Conservation (phyloP, 106 monocot genomes). For the Phalaenopsis equestris region DNA sequence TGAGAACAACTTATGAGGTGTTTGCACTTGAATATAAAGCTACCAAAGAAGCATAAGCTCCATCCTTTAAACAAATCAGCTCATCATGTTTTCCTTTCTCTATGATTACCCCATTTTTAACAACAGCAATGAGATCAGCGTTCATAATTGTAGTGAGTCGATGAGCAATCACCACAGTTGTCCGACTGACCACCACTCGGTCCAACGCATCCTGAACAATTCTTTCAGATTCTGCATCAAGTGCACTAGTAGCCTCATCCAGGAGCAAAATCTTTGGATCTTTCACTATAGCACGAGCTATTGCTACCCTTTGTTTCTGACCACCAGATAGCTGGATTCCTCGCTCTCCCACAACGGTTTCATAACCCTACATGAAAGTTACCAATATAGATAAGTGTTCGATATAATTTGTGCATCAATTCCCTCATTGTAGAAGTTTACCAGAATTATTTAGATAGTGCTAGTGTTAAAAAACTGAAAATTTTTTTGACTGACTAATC, state of each 20-base stretch:
- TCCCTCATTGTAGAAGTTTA: too few species aligned
- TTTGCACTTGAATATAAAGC: constrained; percentile 2
- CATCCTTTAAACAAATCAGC: constrained; percentile 9
- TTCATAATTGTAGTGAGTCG: constrained; percentile 9
- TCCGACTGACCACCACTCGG: constrained; percentile 5
- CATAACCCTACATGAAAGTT: background rate
- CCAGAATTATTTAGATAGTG: too few species aligned
- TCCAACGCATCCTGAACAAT: constrained; percentile 15
- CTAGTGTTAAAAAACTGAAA: too few species aligned
- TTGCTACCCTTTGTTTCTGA: constrained; percentile 16
- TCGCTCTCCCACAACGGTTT: constrained; percentile 17
- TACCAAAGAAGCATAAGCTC: constrained; percentile 13
- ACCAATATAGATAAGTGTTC: background rate
- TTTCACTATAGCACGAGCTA: constrained; percentile 12
- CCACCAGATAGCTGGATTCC: constrained; percentile 17
- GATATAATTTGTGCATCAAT: too few species aligned
- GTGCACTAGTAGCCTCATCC: constrained; percentile 17
- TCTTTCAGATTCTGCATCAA: constrained; percentile 16
- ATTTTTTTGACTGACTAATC: background rate
- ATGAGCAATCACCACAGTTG: constrained; percentile 12
- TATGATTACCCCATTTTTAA: constrained; percentile 13
- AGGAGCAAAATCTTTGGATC: constrained; percentile 19
- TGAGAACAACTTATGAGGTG: background rate
- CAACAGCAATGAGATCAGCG: constrained; percentile 8
- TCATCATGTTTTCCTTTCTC: constrained; percentile 23